Conservation (phyloP, 179 eudicot genomes). For the Spergularia azorica region DNA sequence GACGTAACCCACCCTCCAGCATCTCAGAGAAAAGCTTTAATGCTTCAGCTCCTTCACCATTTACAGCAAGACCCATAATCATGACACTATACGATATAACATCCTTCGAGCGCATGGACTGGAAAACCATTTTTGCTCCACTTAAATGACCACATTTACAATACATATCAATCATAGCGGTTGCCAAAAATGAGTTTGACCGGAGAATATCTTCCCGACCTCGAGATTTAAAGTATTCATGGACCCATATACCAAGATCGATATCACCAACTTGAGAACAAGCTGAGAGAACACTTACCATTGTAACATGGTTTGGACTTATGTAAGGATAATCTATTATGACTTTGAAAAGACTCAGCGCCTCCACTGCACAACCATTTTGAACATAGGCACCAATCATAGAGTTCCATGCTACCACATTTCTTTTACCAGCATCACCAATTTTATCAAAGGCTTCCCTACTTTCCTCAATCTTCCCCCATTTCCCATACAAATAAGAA, state of each 20-base stretch:
- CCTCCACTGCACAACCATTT: conserved; percentile 61
- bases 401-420: conserved; percentile 78
- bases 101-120: conserved; percentile 52
- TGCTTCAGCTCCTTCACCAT: conserved; percentile 72
- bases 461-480: conserved; percentile 48
- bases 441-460: conserved; percentile 63
- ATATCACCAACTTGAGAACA: conserved; percentile 81
- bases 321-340: conserved; percentile 44
- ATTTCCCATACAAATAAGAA: conserved; percentile 66
- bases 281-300: conserved; percentile 83
- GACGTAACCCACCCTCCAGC: conserved; percentile 39
- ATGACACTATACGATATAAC: conserved; percentile 70
- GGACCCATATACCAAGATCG: conserved; percentile 65
- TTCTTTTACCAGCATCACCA: conserved; percentile 47
- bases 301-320: conserved; percentile 79
- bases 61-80: conserved; percentile 83
- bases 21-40: conserved; percentile 50
- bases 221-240: conserved; percentile 51
- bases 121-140: conserved; percentile 54
- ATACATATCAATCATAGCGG: conserved; percentile 84
- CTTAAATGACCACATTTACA: conserved; percentile 68
- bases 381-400: conserved; percentile 69
- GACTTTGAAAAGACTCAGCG: conserved; percentile 47
- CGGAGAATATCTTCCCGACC: conserved; percentile 42
- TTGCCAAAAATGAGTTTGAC: conserved; percentile 58